Percentiles rank a stretch among this genome's conserved stretches.
Conservation (phyloP, 257 asterid species). For the Catharanthus roseus region DNA sequence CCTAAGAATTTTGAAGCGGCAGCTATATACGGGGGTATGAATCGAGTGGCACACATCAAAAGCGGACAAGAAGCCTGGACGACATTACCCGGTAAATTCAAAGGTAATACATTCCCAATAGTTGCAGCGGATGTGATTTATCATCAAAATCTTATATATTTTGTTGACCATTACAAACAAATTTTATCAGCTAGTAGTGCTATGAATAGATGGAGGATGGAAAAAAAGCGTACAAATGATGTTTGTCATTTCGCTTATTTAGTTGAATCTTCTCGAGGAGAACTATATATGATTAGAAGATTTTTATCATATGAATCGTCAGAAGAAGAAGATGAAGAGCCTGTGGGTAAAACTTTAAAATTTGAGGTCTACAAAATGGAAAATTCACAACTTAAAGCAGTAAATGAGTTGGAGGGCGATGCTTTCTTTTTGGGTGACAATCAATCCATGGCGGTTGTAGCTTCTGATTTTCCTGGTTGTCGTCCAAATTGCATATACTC, state of each 20-base stretch:
- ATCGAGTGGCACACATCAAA: not conserved
- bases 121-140: not conserved
- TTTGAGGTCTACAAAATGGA: not conserved
- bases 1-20: not conserved
- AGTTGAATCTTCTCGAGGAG: not conserved
- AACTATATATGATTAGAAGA: not conserved
- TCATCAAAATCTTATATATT: not conserved
- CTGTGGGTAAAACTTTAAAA: not conserved
- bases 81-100: not conserved
- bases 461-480: not conserved
- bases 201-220: not conserved
- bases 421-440: conserved; percentile 1
- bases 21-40: not conserved
- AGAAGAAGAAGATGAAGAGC: too few relatives aligned
- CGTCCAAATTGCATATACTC: not conserved
- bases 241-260: not conserved
- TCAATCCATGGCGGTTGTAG: not conserved
- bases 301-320: not conserved
- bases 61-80: not conserved
- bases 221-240: not conserved
- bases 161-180: not conserved
- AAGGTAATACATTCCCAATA: not conserved
- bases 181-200: not conserved
- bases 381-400: not conserved
- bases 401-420: not conserved